Conservation (phyloP, 108 stramenopile species). For the Poteriospumella lacustris region DNA sequence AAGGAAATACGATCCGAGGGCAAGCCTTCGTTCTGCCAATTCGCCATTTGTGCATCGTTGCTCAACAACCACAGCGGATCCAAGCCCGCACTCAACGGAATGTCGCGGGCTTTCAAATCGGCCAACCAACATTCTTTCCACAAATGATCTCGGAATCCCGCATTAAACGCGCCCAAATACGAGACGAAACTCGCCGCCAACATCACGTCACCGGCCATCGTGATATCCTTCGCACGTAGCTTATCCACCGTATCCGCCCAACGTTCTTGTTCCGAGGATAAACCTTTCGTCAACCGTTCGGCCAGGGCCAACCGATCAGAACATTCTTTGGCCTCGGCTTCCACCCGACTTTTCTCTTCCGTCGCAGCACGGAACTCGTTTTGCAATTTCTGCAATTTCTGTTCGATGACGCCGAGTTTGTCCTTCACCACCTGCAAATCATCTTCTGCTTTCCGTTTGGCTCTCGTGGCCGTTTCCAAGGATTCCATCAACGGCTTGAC, state of each 20-base stretch:
- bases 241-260: constrained; percentile 8
- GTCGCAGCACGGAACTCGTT: constrained; percentile 9
- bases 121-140: constrained; percentile 21
- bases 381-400: constrained; percentile 23
- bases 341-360: constrained; percentile 15
- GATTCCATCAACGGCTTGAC: constrained; percentile 51
- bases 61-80: constrained; percentile 18
- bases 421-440: constrained; percentile 30
- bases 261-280: constrained; percentile 1
- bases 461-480: constrained; percentile 32
- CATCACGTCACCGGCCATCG: constrained; percentile 25
- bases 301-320: background rate
- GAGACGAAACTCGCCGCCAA: constrained; percentile 15
- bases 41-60: constrained; percentile 8
- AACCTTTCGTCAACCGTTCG: constrained; percentile 23
- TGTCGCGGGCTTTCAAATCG: background rate
- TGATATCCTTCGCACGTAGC: background rate
- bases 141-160: background rate
- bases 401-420: constrained; percentile 14
- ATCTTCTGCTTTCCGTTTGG: constrained; percentile 24
- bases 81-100: constrained; percentile 8
- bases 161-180: constrained; percentile 22
- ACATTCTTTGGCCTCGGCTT: constrained; percentile 19
- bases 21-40: constrained; percentile 27
- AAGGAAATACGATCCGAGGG: constrained; percentile 20